These are phyloP conservation scores for Salvia miltiorrhiza DNA, from an alignment of 257 asterid genomes.

Conservation along the genomic window DNA sequence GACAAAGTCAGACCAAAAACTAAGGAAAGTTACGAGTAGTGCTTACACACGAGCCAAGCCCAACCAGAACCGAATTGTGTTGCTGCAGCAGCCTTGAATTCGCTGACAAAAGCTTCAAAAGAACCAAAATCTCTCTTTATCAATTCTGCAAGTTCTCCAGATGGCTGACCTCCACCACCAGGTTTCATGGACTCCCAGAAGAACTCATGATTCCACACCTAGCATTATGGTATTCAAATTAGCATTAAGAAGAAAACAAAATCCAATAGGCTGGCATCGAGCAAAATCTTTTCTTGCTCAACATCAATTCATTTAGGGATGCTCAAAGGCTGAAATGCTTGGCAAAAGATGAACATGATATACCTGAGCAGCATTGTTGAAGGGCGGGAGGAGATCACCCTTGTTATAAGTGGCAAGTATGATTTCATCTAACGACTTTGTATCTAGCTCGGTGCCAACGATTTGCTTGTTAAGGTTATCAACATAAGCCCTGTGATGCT, in stretches of 20 bases:
- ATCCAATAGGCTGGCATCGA: neutral
- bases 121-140: constrained; percentile 92
- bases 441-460: constrained; percentile 74
- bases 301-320: neutral
- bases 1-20: neutral
- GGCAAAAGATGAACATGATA: neutral
- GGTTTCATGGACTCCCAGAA: constrained; percentile 98
- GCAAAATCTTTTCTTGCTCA: neutral
- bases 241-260: neutral
- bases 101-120: constrained; percentile 63
- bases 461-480: constrained; percentile 95
- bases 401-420: constrained; percentile 66
- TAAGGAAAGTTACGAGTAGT: neutral
- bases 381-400: constrained; percentile 82
- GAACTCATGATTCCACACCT: constrained; percentile 94
- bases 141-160: constrained; percentile 63
- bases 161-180: constrained; percentile 89
- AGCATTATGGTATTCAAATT: neutral
- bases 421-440: constrained; percentile 60
- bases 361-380: constrained; percentile 99
- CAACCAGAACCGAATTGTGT: constrained; percentile 97
- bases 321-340: neutral
- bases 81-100: constrained; percentile 83
- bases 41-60: constrained; percentile 98
- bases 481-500: constrained; percentile 87